A percentile compares a stretch with the other conserved stretches of the same genome.
Conservation (phyloP, 139 green algal species). For the Chlorella sorokiniana region DNA sequence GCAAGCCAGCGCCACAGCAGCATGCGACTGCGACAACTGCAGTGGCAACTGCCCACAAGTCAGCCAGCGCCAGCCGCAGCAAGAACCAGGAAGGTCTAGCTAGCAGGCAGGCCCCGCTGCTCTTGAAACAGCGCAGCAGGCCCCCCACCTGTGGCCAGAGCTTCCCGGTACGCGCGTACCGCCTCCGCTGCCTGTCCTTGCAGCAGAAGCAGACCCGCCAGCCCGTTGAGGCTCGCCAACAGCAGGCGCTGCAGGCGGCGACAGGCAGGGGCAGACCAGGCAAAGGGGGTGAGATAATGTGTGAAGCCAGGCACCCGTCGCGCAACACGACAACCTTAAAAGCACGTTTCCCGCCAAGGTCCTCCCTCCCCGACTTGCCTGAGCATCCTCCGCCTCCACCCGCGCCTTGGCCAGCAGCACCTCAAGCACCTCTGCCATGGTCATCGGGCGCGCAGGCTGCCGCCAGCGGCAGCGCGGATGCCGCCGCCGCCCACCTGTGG, state of each 20-base stretch:
- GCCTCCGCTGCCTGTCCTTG: slow-evolving; percentile 50
- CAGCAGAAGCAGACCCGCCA: slow-evolving; percentile 78
- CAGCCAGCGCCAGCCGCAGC: too few species aligned
- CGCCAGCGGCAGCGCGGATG: slow-evolving; percentile 52
- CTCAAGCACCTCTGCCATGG: slow-evolving; percentile 85
- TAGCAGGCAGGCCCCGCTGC: too few species aligned
- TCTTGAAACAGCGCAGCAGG: not conserved
- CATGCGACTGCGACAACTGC: too few species aligned
- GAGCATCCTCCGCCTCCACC: slow-evolving; percentile 87
- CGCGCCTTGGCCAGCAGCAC: slow-evolving; percentile 64
- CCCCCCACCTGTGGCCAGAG: slow-evolving; percentile 40
- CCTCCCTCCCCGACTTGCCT: not conserved
- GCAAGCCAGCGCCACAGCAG: too few species aligned
- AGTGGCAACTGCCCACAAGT: too few species aligned
- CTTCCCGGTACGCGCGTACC: slow-evolving; percentile 72
- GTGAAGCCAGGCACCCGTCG: too few species aligned
- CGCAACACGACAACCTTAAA: not conserved
- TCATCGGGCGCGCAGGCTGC: slow-evolving; percentile 62
- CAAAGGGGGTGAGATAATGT: too few species aligned
- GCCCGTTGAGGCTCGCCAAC: slow-evolving; percentile 77
- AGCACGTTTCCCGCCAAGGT: not conserved
- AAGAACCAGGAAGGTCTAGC: too few species aligned
- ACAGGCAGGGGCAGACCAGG: too few species aligned
- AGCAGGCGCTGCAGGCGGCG: slow-evolving; percentile 79
- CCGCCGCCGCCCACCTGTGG: slow-evolving; percentile 77